Percentiles rank a stretch among this genome's conserved stretches.
Evolutionary conservation across 805 yeast species (phyloP).

Genomic region (Zygosaccharomyces bisporus): DNA sequence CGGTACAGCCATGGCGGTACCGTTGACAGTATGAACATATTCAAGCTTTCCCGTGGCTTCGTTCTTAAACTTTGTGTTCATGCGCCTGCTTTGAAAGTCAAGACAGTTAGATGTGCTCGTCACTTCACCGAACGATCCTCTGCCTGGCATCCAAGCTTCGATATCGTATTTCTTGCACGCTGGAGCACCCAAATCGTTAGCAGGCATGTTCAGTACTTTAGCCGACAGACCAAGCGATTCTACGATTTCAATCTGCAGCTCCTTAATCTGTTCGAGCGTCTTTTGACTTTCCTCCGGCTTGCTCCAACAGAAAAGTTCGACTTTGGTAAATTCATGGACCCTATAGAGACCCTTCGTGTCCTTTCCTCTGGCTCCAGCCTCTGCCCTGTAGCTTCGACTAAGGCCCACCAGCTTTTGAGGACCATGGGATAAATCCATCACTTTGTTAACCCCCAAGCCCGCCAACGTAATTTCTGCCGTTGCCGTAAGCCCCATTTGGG

Average conservation of each 20-base stretch:
- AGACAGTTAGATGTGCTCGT: conserved; percentile 89
- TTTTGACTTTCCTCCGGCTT: conserved; percentile 41
- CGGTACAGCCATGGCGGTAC: conserved; percentile 95
- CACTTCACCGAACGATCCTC: conserved; percentile 89
- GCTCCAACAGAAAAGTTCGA: conserved; percentile 82
- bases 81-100: conserved; percentile 83
- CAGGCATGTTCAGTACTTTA: conserved; percentile 82
- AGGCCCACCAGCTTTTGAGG: conserved; percentile 72
- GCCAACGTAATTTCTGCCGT: conserved; percentile 96
- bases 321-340: conserved; percentile 95
- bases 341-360: conserved; percentile 90
- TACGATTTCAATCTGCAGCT: conserved; percentile 63
- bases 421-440: conserved; percentile 40
- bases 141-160: conserved; percentile 98
- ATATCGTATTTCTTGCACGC: conserved; percentile 89
- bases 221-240: conserved; percentile 70
- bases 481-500: conserved; percentile 70
- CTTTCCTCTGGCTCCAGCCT: conserved; percentile 94
- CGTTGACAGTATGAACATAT: conserved; percentile 82
- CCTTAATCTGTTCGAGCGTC: conserved; percentile 57
- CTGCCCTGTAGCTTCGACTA: conserved; percentile 86
- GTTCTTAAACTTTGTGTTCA: conserved; percentile 57
- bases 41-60: conserved; percentile 32
- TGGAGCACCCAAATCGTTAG: conserved; percentile 88
- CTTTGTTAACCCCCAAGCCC: conserved; percentile 58